A percentile compares a stretch with the other conserved stretches of the same genome.
Conservation (phyloP, 257 asterid species). For the Thymus quinquecostatus region DNA sequence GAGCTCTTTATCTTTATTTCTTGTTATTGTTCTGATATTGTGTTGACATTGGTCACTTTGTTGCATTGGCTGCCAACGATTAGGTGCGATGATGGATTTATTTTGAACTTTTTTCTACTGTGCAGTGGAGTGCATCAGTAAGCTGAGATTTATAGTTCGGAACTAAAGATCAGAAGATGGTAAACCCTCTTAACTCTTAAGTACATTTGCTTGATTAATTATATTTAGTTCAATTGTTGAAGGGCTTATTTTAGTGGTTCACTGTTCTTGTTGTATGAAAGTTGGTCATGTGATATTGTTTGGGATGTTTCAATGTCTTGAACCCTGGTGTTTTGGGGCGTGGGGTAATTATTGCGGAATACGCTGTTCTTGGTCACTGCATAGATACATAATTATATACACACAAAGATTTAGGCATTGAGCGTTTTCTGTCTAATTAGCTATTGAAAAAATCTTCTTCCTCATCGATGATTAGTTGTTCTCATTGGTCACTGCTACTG, state of each 20-base stretch:
- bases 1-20: background rate
- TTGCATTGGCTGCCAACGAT: slow-evolving; percentile 31
- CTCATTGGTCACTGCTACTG: slow-evolving; percentile 15
- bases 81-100: slow-evolving; percentile 20
- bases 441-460: background rate
- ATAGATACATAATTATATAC: background rate
- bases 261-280: slow-evolving; percentile 23
- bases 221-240: slow-evolving; percentile 5
- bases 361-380: background rate
- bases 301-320: slow-evolving; percentile 8
- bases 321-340: background rate
- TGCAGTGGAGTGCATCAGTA: slow-evolving; percentile 29
- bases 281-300: background rate
- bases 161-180: slow-evolving; percentile 34
- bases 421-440: background rate
- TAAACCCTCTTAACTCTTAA: slow-evolving; percentile 18
- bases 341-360: background rate
- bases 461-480: background rate
- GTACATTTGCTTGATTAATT: slow-evolving; percentile 25
- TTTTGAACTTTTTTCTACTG: slow-evolving; percentile 12
- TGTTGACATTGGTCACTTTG: slow-evolving; percentile 12
- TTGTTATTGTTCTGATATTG: slow-evolving; percentile 12
- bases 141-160: slow-evolving; percentile 22
- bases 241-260: slow-evolving; percentile 21
- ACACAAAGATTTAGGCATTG: background rate